A percentile compares a stretch with the other conserved stretches of the same genome.
phyloP scores from a whole-genome alignment of 306 rosid genomes.

The Inga oerstediana region DNA sequence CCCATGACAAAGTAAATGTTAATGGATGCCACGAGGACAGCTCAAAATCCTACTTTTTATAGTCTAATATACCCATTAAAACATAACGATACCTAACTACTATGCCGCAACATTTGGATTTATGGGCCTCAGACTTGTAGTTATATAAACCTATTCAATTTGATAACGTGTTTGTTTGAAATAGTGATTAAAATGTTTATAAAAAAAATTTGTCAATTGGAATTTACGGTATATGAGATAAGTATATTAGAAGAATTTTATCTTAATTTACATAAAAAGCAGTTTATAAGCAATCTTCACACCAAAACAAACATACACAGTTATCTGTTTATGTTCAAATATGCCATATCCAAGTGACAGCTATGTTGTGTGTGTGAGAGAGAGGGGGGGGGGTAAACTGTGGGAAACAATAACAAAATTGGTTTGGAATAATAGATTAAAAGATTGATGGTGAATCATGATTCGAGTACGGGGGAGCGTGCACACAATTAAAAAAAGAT shows the following conservation, averaged over 20 bases:
- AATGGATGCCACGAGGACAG: constrained; percentile 60
- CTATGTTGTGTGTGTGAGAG: not conserved
- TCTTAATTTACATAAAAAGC: no score
- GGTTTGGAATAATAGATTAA: not conserved
- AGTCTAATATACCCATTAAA: not conserved
- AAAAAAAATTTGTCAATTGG: no score
- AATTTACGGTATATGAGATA: no score
- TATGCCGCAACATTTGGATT: not conserved
- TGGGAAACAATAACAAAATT: not conserved
- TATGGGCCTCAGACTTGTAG: not conserved
- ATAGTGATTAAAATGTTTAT: no score
- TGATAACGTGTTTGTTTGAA: not conserved
- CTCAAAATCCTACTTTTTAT: constrained; percentile 41
- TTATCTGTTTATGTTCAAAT: not conserved
- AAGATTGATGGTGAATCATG: not conserved
- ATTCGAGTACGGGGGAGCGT: not conserved
- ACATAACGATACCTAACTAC: not conserved
- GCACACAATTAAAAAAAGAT: not conserved
- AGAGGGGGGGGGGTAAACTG: not conserved
- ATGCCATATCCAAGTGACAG: not conserved
- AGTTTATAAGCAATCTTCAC: no score
- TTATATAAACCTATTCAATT: not conserved
- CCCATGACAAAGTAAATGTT: constrained; percentile 26
- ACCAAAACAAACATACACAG: no score
- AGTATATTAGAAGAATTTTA: no score